Base-by-base conservation (phyloP, 345 rosid genomes). In the Eucalyptus polybractea region DNA sequence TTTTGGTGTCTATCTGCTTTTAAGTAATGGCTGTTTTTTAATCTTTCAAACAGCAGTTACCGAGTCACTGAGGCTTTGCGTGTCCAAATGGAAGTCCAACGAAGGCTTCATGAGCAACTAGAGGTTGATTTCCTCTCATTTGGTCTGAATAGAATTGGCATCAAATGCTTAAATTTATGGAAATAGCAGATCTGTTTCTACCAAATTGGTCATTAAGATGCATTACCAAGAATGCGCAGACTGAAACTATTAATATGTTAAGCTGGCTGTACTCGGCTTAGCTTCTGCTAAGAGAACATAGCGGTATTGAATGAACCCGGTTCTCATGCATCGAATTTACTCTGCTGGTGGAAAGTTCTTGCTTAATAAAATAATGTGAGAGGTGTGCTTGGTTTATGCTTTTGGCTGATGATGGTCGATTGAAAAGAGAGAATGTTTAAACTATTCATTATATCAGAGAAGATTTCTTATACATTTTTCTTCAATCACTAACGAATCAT, bases 11-110 rank as follows among this genome's bases (percentile, higher is more conserved):
- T 86, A 45, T 81, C 6, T 19, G 76, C 58, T 15, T 69, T 88
- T 9, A 60, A 54, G 47, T 87, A 27, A 31, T 54, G 47, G 44
- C 45, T 87, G 31, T 21, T 87, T 87, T 54, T 87, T 17, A 54
- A 69, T 92, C 89, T 90, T 88, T 88, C 92, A 89, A 89, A 87
- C 94, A 97, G 99, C 87, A 95, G 98, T 90, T 94, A 90, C 91
- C 97, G 95, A 93, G 99, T 97, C 37, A 97, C 97, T 12, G 99
- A 97, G 93, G 99, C 99, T 89, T 92, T 97, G 90, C 93, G 98
- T 88, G 97, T 95, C 13, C 99, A 97, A 92, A 97, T 97, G 99
- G 99, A 97, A 96, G 98, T 97, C 87, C 99, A 97, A 90, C 90
- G 98, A 90, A 94, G 97, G 93, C 93, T 97, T 83, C 99, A 97